phyloP scores from a whole-genome alignment of 148 eudicot genomes.

The Nepenthes mirabilis region DNA sequence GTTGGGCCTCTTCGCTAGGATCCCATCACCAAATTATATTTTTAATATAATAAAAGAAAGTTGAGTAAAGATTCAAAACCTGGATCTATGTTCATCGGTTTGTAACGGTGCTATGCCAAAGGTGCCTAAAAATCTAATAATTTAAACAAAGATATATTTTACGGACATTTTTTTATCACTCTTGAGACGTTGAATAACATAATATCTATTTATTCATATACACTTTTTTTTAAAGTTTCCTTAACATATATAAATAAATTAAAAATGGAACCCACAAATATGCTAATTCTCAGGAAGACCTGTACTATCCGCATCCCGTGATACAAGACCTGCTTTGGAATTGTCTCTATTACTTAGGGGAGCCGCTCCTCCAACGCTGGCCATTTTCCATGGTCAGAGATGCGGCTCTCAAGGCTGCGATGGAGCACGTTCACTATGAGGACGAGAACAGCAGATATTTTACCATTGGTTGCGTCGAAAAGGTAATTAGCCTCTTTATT shows the following conservation, averaged over 20 bases:
- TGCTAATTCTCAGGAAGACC: slow-evolving; percentile 26
- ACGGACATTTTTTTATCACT: too few relatives aligned
- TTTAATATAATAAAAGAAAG: too few relatives aligned
- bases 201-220: too few relatives aligned
- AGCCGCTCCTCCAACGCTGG: slow-evolving; percentile 31
- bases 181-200: too few relatives aligned
- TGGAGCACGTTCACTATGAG: slow-evolving; percentile 43
- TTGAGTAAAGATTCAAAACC: too few relatives aligned
- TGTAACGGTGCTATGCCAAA: too few relatives aligned
- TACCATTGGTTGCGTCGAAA: slow-evolving; percentile 41
- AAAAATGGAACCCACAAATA: not conserved
- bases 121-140: too few relatives aligned
- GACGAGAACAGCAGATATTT: slow-evolving; percentile 38
- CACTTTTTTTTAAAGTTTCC: too few relatives aligned
- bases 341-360: slow-evolving; percentile 27
- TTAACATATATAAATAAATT: too few relatives aligned
- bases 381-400: slow-evolving; percentile 29
- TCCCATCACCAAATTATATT: too few relatives aligned
- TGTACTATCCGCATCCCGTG: slow-evolving; percentile 32
- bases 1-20: too few relatives aligned
- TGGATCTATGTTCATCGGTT: too few relatives aligned
- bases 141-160: not conserved
- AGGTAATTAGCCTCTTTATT: slow-evolving; percentile 12
- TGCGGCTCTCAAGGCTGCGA: slow-evolving; percentile 28
- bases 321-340: slow-evolving; percentile 42